Conservation (phyloP, 2,329 filamentous ascomycete species). For the Periglandula ipomoeae region DNA sequence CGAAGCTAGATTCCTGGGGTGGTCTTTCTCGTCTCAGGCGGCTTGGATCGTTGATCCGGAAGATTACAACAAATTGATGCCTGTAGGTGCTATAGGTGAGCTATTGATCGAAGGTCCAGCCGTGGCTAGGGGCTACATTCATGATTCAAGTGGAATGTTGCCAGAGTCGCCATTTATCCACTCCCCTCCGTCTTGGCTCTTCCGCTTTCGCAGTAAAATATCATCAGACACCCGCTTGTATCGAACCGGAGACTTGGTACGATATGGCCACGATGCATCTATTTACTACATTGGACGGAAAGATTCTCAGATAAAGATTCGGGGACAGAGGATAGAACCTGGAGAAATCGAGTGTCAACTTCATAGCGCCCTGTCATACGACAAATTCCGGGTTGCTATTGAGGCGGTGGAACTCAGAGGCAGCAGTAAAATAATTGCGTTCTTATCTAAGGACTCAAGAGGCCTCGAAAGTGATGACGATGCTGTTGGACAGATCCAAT, state of each 20-base stretch:
- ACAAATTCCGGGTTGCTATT: not conserved
- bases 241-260: conserved; percentile 14
- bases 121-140: conserved; percentile 45
- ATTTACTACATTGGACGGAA: conserved; percentile 16
- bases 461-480: not conserved
- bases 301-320: conserved; percentile 36
- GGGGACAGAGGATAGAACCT: conserved; percentile 43
- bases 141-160: conserved; percentile 27
- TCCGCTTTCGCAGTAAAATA: conserved; percentile 17
- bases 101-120: conserved; percentile 30
- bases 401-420: not conserved
- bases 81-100: not conserved
- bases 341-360: conserved; percentile 9
- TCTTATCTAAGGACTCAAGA: not conserved
- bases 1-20: conserved; percentile 3
- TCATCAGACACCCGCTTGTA: conserved; percentile 9
- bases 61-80: not conserved
- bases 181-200: not conserved
- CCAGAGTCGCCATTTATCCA: not conserved
- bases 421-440: not conserved
- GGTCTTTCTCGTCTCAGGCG: not conserved
- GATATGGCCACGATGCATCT: conserved; percentile 21
- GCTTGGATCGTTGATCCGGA: not conserved
- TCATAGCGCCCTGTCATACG: not conserved
- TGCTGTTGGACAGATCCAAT: not conserved